Base-by-base conservation (phyloP, 225 moss, liverwort and hornwort genomes). In the Lunularia cruciata region DNA sequence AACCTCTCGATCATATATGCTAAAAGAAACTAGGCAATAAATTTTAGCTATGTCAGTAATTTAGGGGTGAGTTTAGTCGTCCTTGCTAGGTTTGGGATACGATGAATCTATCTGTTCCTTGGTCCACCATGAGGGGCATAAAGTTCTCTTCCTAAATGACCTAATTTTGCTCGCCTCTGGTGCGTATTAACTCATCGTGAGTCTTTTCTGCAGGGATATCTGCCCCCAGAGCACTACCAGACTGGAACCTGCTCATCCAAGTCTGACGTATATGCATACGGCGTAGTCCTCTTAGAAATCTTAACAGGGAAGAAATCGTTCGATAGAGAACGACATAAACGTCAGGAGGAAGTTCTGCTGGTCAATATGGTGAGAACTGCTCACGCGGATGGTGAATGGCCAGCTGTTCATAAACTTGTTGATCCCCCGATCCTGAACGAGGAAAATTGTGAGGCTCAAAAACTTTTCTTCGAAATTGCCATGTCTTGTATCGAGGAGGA, bases 251-350 rank as follows among this genome's bases (percentile, higher is more conserved):
- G 34, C 23, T 55, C 57, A 33, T 23, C 56, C 27, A 69, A 69
- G 8, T 39, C 56, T 8, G 69, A 69, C 14, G 69, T 69, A 5
- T 69, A 69, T 43, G 69, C 69, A n/a, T 56, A 40, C 26, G 69
- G 69, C 18, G 56, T 69, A 4, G 56, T 69, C 26, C 38, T 70
- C n/a, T 1, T 70, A 57, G 70, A 70, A 39, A 37, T 69, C 28
- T 13, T 69, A 20, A 69, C 56, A 3, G 38, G 39, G 2, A 55
- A 38, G 42, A 55, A 32, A 40, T 22, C 69, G 0, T 69, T 55
- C 26, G 54, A 69, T 27, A 19, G 56, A 36, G 35, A 56, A 27
- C 38, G 69, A 30, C 26, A 42, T 6, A 20, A 27, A 54, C 38
- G 56, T 28, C 26, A 57, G 4, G 55, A 69, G 40, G 56, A 69